phyloP scores from a whole-genome alignment of 1,139 yeast genomes.

The Yamadazyma jaroonii region DNA sequence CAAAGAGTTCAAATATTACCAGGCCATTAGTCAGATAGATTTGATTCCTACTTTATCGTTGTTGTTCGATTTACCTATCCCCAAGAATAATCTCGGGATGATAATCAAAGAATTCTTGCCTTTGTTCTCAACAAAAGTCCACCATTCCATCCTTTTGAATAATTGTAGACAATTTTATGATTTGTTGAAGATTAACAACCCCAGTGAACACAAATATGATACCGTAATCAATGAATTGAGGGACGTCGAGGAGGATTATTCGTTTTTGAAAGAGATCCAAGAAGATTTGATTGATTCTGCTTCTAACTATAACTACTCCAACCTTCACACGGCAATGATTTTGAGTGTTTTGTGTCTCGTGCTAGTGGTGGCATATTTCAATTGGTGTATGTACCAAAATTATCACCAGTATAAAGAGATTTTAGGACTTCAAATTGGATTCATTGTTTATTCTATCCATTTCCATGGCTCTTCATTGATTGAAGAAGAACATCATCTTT shows the following conservation, averaged over 20 bases:
- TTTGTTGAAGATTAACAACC: conserved; percentile 17
- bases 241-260: conserved; percentile 24
- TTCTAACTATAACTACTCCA: conserved; percentile 63
- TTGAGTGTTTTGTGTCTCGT: conserved; percentile 30
- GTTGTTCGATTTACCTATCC: conserved; percentile 76
- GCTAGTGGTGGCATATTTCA: conserved; percentile 17
- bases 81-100: conserved; percentile 81
- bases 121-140: conserved; percentile 44
- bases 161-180: conserved; percentile 62
- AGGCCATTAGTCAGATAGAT: conserved; percentile 72
- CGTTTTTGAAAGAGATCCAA: conserved; percentile 52
- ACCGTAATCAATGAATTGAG: conserved; percentile 2
- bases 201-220: conserved; percentile 3
- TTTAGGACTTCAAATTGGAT: conserved; percentile 8
- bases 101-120: conserved; percentile 56
- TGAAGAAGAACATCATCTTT: conserved; percentile 95
- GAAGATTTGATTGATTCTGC: conserved; percentile 59
- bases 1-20: conserved; percentile 50
- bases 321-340: conserved; percentile 48
- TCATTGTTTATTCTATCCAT: conserved; percentile 46
- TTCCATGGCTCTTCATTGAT: conserved; percentile 88
- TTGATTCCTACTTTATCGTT: conserved; percentile 81
- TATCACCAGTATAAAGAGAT: conserved; percentile 4
- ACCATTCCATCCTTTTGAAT: conserved; percentile 42
- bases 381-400: conserved; percentile 5